Evolutionary conservation across 164 flowering plant species (phyloP).

Genomic region (Tinospora cordifolia): DNA sequence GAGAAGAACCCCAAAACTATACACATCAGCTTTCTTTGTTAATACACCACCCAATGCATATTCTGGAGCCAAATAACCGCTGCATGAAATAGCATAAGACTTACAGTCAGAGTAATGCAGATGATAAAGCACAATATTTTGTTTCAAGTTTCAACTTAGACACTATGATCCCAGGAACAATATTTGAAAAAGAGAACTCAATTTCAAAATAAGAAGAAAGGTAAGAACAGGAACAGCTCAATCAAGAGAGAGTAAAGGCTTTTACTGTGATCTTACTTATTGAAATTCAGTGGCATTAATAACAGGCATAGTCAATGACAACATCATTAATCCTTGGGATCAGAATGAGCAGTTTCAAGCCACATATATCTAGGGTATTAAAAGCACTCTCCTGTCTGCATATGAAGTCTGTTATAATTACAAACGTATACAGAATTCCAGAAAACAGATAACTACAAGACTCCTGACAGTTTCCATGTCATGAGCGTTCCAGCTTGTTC

Average conservation of each 20-base stretch:
- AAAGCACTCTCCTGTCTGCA: too few relatives aligned
- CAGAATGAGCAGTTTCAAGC: neutral
- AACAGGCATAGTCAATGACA: too few relatives aligned
- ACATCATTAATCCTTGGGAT: neutral
- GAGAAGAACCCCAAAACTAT: constrained; percentile 70
- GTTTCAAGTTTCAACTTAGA: neutral
- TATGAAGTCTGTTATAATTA: too few relatives aligned
- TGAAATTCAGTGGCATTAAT: neutral
- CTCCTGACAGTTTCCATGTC: too few relatives aligned
- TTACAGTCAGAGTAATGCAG: neutral
- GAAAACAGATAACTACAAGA: too few relatives aligned
- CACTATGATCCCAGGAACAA: neutral
- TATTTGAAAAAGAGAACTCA: neutral
- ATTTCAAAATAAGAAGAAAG: neutral
- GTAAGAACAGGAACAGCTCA: neutral
- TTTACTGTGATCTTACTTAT: neutral
- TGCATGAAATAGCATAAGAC: constrained; percentile 24
- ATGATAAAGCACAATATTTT: neutral
- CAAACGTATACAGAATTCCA: too few relatives aligned
- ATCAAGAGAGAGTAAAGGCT: neutral
- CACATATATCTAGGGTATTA: neutral
- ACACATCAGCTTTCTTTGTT: constrained; percentile 75
- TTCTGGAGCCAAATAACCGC: constrained; percentile 89
- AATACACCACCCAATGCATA: constrained; percentile 70
- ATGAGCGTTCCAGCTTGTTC: too few relatives aligned